Percentiles rank a stretch among this genome's conserved stretches.
Evolutionary conservation across 2,329 filamentous ascomycete genomes (phyloP).

Genomic region (Fusarium floridanum): DNA sequence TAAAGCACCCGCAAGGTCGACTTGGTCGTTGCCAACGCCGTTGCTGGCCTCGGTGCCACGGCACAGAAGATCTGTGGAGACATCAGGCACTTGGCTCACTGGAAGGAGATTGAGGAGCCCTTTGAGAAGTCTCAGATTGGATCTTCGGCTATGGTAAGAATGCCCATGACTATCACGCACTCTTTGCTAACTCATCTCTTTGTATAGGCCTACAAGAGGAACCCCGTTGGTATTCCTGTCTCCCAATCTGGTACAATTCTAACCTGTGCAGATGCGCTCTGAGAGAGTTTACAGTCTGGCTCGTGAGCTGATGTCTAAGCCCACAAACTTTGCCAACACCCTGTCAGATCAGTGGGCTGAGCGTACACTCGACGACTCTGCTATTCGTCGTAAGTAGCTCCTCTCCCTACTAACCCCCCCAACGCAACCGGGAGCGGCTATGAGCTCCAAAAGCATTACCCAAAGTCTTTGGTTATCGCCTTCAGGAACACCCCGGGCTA

Average conservation of each 20-base stretch:
- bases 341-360: neutral
- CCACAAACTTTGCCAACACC: constrained; percentile 49
- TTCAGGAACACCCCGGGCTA: too few species aligned
- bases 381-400: neutral
- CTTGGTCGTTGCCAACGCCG: constrained; percentile 82
- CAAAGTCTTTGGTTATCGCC: too few species aligned
- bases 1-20: constrained; percentile 80
- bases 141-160: constrained; percentile 2
- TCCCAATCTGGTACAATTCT: neutral
- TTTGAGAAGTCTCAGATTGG: constrained; percentile 60
- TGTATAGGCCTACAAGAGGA: constrained; percentile 12
- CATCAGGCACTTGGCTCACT: constrained; percentile 78
- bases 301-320: constrained; percentile 60
- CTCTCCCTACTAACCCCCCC: too few species aligned
- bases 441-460: too few species aligned
- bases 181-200: neutral
- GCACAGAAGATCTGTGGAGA: constrained; percentile 78
- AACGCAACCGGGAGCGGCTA: too few species aligned
- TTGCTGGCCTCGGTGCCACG: constrained; percentile 83
- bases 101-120: constrained; percentile 89
- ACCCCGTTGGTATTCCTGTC: neutral
- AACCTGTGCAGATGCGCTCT: constrained; percentile 56
- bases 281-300: constrained; percentile 61
- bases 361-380: neutral
- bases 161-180: neutral